Percentiles rank a stretch among this genome's conserved stretches.
Conservation (phyloP, 2,329 filamentous ascomycete species). For the Claviceps maximensis region DNA sequence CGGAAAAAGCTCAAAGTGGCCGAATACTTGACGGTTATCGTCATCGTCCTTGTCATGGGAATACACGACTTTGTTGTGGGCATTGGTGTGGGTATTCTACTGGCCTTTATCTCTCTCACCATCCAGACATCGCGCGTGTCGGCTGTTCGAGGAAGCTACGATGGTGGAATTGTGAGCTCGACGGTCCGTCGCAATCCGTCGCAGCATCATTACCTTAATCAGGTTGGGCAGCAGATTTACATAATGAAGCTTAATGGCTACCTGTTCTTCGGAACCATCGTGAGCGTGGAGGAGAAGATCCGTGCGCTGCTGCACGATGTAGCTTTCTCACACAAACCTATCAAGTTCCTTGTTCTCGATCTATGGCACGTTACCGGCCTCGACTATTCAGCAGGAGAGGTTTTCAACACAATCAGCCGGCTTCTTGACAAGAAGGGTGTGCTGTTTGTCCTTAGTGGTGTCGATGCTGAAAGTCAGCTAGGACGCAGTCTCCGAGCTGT, state of each 20-base stretch:
- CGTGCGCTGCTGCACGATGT: conserved; percentile 71
- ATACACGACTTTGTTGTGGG: conserved; percentile 93
- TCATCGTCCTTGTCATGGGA: conserved; percentile 91
- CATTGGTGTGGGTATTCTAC: conserved; percentile 78
- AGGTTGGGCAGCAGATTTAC: conserved; percentile 78
- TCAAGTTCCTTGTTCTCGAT: conserved; percentile 82
- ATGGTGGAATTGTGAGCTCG: conserved; percentile 76
- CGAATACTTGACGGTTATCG: conserved; percentile 81
- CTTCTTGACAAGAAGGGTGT: conserved; percentile 67
- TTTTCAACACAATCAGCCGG: conserved; percentile 83
- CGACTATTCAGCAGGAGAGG: conserved; percentile 92
- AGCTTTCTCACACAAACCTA: conserved; percentile 61
- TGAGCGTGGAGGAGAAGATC: conserved; percentile 84
- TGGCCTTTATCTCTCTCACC: conserved; percentile 84
- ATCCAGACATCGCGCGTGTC: conserved; percentile 84
- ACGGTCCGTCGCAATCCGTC: conserved; percentile 85
- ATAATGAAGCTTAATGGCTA: conserved; percentile 88
- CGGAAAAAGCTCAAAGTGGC: conserved; percentile 75
- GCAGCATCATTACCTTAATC: conserved; percentile 73
- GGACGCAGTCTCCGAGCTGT: conserved; percentile 72
- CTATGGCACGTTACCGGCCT: conserved; percentile 80
- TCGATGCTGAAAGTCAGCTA: conserved; percentile 62
- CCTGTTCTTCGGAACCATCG: conserved; percentile 97
- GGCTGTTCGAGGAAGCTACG: conserved; percentile 80
- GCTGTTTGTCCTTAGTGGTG: conserved; percentile 68